Base-by-base conservation (phyloP, 2,329 filamentous ascomycete species). In the Ramularia collo-cygni region DNA sequence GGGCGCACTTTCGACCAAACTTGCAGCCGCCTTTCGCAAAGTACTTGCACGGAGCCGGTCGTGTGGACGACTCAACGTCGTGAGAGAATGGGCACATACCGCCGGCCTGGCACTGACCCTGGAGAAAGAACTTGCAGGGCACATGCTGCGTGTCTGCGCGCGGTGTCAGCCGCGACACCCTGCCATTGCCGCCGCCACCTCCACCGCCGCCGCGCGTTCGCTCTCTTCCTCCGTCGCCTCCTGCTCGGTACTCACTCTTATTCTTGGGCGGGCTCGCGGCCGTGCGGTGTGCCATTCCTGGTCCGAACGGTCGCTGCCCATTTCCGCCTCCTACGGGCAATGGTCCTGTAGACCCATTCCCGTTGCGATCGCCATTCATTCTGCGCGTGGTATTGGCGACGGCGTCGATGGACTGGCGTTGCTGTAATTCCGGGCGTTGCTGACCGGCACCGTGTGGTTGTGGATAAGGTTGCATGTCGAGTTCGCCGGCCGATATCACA, bases 11-110 rank as follows among this genome's bases (percentile, higher is more conserved):
- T 49, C 87, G 85, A 47, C 92, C 92, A 63, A 96, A 98, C 65
- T 96, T 96, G 79, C 92, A 98, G 67, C 95, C 95, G 53, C 92
- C 92, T 87, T 96, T 98, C 60, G 89, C 85, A 64, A 96, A 98
- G 69, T 96, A 98, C 68, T 96, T 98, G 81, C 92, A 98, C 9
- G 79, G 78, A 51, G 93, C 80, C 47, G 85, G 89, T 63, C 95
- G 87, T 37, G 84, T 77, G 28, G 88, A 79, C 19, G 81, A 76
- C 61, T 92, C 85, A 50, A 92, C 80, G 50, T 93, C 90, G 68
- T 98, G 92, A 56, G 88, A 86, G 67, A 96, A 98, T 28, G 92
- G 92, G 69, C 92, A 98, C 51, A 89, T 87, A 63, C 85, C 85
- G 55, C 92, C 92, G 42, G 92, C 92, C 74, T 96, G 90, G 65